Evolutionary conservation across 495 filamentous ascomycete species (phyloP), one percentile per base, ranked within the genome.

Genomic region (Mytilinidion resinicola): DNA sequence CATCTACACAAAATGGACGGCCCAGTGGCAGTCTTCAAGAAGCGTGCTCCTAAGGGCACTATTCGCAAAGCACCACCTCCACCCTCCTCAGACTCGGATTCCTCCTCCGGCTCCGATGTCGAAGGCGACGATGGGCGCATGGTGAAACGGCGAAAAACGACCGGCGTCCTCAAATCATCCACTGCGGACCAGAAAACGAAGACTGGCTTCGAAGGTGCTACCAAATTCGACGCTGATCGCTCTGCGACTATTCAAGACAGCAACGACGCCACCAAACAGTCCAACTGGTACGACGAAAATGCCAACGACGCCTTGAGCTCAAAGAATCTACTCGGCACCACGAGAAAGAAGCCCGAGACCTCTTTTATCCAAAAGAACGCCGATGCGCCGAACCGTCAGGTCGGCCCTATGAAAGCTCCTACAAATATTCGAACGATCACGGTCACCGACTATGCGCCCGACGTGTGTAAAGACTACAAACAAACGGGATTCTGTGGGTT

Each of bases 391-490:
- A 73, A 70, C 7, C 80, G 84, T 46, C 74, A 79, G 42, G 85
- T 95, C 12, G 93, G 95, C 1, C 95, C 93, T 0, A 78, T 95
- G 39, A 95, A 95, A 67, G 88, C 91, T 15, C 79, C 91, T 3
- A 90, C 89, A 0, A 96, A 97, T 65, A 85, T 97, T 41, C 84
- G 93, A 33, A 96, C 88, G 2, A 85, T 95, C 53, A 97, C 91
- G 0, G 81, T 90, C 14, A 96, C 83, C 37, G 93, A 97, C 66
- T 96, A 88, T 71, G 86, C 89, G 30, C 92, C 95, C 0, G 92
- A 96, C 66, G 89, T 95, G 12, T 97, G 93, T 70, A 97, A 96
- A 71, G 93, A 97, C 70, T 95, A 89, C 70, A 95, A 95, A 61
- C 81, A 89, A 62, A 95, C 89, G 0, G 91, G 91, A 3, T 90